Evolutionary conservation across 1,284 basidiomycete genomes (phyloP).

Genomic region (Apiotrichum siamense): DNA sequence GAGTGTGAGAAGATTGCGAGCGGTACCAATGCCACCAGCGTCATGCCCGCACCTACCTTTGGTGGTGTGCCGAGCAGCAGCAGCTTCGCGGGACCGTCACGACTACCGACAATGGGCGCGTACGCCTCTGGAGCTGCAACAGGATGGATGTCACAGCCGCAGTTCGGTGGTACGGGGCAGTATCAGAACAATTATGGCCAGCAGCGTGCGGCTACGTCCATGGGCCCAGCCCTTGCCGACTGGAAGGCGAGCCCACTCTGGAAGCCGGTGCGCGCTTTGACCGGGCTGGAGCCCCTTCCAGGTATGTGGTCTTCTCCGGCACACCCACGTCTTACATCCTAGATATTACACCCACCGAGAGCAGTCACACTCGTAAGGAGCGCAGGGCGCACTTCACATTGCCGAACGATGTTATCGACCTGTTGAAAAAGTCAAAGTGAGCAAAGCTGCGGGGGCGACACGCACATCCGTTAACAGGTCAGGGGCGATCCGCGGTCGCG

Average conservation of each 20-base stretch:
- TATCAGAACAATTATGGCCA: not conserved
- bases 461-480: not conserved
- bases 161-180: not conserved
- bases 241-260: conserved; percentile 46
- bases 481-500: conserved; percentile 24
- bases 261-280: conserved; percentile 42
- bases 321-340: not conserved
- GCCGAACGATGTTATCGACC: conserved; percentile 31
- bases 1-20: conserved; percentile 19
- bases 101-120: not conserved
- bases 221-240: conserved; percentile 20
- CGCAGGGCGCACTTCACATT: conserved; percentile 27
- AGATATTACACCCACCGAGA: conserved; percentile 35
- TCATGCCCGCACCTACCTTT: conserved; percentile 17
- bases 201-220: not conserved
- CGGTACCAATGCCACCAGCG: not conserved
- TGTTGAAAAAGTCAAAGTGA: conserved; percentile 32
- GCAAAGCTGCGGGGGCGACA: not conserved
- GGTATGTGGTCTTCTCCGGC: conserved; percentile 16
- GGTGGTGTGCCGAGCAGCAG: conserved; percentile 12
- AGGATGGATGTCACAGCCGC: not conserved
- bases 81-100: conserved; percentile 1
- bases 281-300: conserved; percentile 35
- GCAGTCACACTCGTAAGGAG: conserved; percentile 27
- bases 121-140: not conserved